Evolutionary conservation across 768 basidiomycete genomes (phyloP), one percentile per base, ranked within the genome.

Genomic region (Leccinum incarnatum): DNA sequence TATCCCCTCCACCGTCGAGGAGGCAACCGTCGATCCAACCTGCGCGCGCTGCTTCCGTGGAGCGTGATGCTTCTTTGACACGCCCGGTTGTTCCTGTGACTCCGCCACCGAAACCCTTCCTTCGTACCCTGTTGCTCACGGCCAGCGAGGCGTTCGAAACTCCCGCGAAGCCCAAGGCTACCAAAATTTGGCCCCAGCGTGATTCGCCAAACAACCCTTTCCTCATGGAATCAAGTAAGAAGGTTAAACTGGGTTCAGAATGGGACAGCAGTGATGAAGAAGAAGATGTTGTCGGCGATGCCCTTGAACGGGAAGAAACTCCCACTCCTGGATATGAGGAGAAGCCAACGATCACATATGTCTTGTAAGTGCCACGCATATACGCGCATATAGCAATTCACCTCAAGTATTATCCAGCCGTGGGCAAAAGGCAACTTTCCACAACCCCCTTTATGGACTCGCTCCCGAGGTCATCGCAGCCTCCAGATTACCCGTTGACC

Each of bases 141-240:
- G 54, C 55, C 27, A 34, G 23, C 37, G 50, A 45, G 32, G 65
- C 58, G 2, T 70, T 73, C 55, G 77, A 77, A 12, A 76, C 78
- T 8, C 78, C 79, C n/a, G 67, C 68, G 11, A 79, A 80, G 7
- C 69, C 78, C 1, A 76, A 74, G 51, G 67, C 68, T 15, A 75
- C 68, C 55, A 62, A 68, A 62, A 69, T 70, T 42, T 65, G 66
- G 55, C 74, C 77, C 46, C 70, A 74, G 56, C 82, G 84, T 17
- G 87, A 88, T 69, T 86, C 87, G 3, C 88, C 87, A 1, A 79
- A 85, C 60, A 90, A 90, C 58, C 88, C 89, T 0, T 90, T 91
- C 76, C 77, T 90, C 11, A 75, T 72, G 25, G 79, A 79, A 1
- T 62, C 67, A 11, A 49, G 60, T 17, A 63, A 69, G 40, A 65